These are phyloP conservation scores for Metarhizium humberi DNA, from an alignment of 2,329 filamentous ascomycete species.

Conservation along the genomic window DNA sequence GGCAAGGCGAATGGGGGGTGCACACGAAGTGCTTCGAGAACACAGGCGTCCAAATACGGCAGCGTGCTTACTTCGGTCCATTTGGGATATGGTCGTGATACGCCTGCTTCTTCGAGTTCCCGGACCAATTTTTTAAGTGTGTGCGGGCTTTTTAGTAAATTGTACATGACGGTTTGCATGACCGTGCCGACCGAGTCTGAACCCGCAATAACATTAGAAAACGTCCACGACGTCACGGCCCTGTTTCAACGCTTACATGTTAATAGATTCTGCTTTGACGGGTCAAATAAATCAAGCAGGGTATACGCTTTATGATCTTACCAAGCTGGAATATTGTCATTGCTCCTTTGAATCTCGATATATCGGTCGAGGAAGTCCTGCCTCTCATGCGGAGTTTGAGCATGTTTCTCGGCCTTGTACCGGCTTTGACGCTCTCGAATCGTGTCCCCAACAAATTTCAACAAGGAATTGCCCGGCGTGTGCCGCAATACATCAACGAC, in stretches of 20 bases:
- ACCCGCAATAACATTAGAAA: slow-evolving; percentile 18
- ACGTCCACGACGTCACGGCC: slow-evolving; percentile 18
- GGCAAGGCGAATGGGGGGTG: neutral
- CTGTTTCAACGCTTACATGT: slow-evolving; percentile 5
- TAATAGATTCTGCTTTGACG: too few relatives aligned
- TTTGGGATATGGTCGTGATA: slow-evolving; percentile 17
- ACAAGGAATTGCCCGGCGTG: slow-evolving; percentile 15
- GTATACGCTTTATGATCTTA: neutral
- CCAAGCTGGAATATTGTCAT: neutral
- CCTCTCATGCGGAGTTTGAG: neutral
- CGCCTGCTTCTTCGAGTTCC: slow-evolving; percentile 17
- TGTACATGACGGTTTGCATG: slow-evolving; percentile 17
- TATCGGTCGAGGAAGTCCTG: slow-evolving; percentile 10
- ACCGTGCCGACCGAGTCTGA: slow-evolving; percentile 19
- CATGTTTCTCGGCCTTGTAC: neutral
- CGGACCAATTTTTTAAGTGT: slow-evolving; percentile 14
- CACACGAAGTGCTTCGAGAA: neutral
- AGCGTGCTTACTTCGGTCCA: slow-evolving; percentile 17
- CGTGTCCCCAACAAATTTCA: slow-evolving; percentile 24
- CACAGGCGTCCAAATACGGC: slow-evolving; percentile 18
- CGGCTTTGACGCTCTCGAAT: slow-evolving; percentile 11
- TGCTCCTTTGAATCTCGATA: slow-evolving; percentile 8
- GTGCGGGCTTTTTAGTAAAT: slow-evolving; percentile 17
- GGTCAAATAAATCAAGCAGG: too few relatives aligned
- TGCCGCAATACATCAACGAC: slow-evolving; percentile 5